These are phyloP conservation scores for Podospora anserina DNA, from an alignment of 495 filamentous ascomycete species.

Conservation along the genomic window DNA sequence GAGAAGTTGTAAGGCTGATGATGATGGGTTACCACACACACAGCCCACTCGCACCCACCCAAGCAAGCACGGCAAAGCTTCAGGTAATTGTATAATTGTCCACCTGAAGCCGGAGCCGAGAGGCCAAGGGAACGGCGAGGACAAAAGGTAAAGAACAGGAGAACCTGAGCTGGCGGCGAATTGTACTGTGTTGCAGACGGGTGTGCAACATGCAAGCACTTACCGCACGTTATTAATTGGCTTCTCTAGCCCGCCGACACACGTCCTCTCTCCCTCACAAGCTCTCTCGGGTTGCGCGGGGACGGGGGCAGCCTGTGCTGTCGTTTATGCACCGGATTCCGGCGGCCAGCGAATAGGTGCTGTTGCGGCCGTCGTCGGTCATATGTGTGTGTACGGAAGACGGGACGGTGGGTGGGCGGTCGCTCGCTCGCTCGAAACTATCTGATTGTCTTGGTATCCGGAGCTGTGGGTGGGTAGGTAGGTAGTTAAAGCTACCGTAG, in stretches of 20 bases:
- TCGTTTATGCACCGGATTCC: slow-evolving; percentile 24
- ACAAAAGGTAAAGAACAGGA: neutral
- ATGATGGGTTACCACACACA: slow-evolving; percentile 14
- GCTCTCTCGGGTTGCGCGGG: slow-evolving; percentile 14
- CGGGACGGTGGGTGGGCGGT: too few species aligned
- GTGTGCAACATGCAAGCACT: slow-evolving; percentile 30
- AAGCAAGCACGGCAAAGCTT: neutral
- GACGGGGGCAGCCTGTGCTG: slow-evolving; percentile 11
- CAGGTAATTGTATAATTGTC: neutral
- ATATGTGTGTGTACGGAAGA: slow-evolving; percentile 14
- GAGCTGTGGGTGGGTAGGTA: neutral
- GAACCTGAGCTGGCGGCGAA: slow-evolving; percentile 12
- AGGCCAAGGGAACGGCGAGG: slow-evolving; percentile 12
- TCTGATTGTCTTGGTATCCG: neutral
- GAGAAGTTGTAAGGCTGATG: slow-evolving; percentile 38
- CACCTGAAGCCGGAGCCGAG: slow-evolving; percentile 6
- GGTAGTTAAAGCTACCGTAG: too few species aligned
- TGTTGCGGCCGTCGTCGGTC: slow-evolving; percentile 16
- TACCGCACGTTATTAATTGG: slow-evolving; percentile 22
- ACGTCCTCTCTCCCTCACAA: slow-evolving; percentile 8
- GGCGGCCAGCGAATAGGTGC: slow-evolving; percentile 16
- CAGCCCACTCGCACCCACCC: neutral
- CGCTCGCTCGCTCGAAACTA: neutral
- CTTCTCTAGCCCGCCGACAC: slow-evolving; percentile 14
- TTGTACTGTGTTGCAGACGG: neutral